Base-by-base conservation (phyloP, 306 rosid genomes). In the Vigna radiata region DNA sequence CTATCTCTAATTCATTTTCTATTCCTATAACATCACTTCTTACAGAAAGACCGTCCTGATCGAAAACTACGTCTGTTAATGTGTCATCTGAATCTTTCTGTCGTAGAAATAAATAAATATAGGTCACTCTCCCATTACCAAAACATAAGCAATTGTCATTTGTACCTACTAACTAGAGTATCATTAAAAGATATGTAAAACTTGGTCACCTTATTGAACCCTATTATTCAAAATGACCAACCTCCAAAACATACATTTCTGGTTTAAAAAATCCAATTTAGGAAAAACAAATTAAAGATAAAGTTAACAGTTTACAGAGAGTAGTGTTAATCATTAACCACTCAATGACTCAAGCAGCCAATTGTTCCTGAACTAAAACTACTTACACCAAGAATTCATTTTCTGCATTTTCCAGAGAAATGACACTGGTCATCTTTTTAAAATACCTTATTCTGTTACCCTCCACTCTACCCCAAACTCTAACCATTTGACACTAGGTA, bases 31-130 rank as follows among this genome's bases (percentile, higher is more conserved):
- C 79, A 72, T 84, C 86, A 82, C 73, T 80, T 72, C 81, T 72
- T 17, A 77, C 86, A 15, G 83, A 82, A 84, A 50, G 67, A 68
- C 27, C 77, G 41, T 72, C 89, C 49, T 73, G 68, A 73, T 71
- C 89, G 54, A 46, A 81, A 76, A 56, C 84, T 73, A 79, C 47
- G 44, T 88, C 86, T 10, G 86, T 63, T 74, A 85, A 44, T 50
- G 74, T 39, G 18, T 87, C 87, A 70, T 63, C 76, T 31, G 91
- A 85, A 78, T 85, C 87, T 65, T 81, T 87, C 96, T 90, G 93
- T 75, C 75, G 76, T 17, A 66, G 73, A 85, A 78, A 74, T 55
- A 75, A 86, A 81, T 49, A 85, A 31, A 81, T 78, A 74, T 76
- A 54, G 82, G 76, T 86, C 79, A 43, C 46, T 82, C n/a, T 52